These are phyloP conservation scores for Taphrina betulina DNA, from an alignment of 1,139 yeast species.

Conservation along the genomic window DNA sequence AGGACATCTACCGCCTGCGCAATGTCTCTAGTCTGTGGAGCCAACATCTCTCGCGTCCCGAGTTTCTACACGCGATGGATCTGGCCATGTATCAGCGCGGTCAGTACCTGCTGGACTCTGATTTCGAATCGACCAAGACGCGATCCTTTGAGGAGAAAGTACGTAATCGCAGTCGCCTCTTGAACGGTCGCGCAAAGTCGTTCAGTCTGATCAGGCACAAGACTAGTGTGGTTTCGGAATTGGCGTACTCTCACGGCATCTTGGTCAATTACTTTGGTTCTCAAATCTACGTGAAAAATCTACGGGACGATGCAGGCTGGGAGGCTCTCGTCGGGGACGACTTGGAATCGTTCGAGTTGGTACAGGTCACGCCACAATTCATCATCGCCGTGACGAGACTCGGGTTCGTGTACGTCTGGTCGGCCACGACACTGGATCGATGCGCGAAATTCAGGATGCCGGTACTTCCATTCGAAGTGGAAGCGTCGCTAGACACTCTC, in stretches of 20 bases:
- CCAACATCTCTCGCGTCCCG: not conserved
- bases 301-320: not conserved
- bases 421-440: not conserved
- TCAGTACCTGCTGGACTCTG: conserved; percentile 1
- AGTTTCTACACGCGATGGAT: not conserved
- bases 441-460: conserved; percentile 2
- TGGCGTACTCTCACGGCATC: conserved; percentile 1
- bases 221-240: not conserved
- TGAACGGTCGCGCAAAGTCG: not conserved
- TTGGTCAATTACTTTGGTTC: not conserved
- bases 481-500: conserved; percentile 2
- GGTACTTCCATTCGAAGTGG: not conserved
- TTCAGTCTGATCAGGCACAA: not conserved
- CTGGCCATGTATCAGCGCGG: not conserved
- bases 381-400: not conserved
- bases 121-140: not conserved
- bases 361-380: not conserved
- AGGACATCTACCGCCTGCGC: not conserved
- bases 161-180: not conserved
- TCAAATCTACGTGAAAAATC: conserved; percentile 2
- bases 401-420: conserved; percentile 1
- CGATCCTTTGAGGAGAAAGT: not conserved
- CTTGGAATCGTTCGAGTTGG: not conserved
- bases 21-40: conserved; percentile 12
- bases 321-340: not conserved